Evolutionary conservation across 176 grass and related monocot genomes (phyloP).

Genomic region (Triticum urartu): DNA sequence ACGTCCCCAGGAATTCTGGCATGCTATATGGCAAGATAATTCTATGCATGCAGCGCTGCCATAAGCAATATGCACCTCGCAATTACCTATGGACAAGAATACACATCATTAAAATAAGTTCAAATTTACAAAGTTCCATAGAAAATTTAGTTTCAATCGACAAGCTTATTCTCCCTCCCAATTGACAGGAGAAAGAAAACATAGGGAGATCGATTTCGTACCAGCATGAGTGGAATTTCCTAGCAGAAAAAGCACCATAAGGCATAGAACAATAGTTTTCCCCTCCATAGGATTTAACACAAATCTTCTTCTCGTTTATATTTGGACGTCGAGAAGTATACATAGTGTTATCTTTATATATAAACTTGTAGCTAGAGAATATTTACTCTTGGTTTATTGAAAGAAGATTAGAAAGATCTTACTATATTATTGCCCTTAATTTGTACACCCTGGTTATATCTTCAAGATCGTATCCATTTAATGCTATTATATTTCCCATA

Average conservation of each 20-base stretch:
- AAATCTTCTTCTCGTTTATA: not conserved
- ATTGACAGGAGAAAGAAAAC: not conserved
- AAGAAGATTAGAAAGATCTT: not conserved
- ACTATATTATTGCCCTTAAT: not conserved
- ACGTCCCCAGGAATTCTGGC: not conserved
- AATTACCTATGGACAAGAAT: not conserved
- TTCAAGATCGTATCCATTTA: not conserved
- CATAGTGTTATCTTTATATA: not conserved
- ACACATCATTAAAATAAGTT: not conserved
- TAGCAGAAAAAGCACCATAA: not conserved
- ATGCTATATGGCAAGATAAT: not conserved
- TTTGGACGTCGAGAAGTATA: not conserved
- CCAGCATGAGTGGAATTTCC: not conserved
- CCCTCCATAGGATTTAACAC: not conserved
- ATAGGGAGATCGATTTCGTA: not conserved
- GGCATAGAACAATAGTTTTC: not conserved
- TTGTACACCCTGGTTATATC: not conserved
- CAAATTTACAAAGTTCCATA: not conserved
- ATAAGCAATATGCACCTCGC: not conserved
- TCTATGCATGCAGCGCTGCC: not conserved
- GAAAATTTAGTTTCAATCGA: not conserved
- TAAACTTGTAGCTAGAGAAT: not conserved
- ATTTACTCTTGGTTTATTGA: not conserved
- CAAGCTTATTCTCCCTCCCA: not conserved
- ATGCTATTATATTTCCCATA: not conserved